phyloP scores from a whole-genome alignment of 2,329 filamentous ascomycete species.

The Trichoderma gracile region DNA sequence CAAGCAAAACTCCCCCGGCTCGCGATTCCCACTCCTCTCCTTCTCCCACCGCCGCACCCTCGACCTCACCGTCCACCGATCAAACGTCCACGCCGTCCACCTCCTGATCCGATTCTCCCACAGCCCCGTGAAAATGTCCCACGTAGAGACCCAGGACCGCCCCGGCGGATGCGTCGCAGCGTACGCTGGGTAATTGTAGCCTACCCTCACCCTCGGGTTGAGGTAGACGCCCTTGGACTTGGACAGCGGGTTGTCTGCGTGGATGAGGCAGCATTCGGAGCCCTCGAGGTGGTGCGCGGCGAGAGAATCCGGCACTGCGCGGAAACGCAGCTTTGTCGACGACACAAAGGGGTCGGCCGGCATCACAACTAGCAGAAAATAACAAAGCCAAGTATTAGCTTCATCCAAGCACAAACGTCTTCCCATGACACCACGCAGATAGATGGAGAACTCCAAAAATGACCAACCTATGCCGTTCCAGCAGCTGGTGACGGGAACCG shows the following conservation, averaged over 20 bases:
- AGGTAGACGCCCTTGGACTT: conserved; percentile 59
- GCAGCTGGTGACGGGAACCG: conserved; percentile 49
- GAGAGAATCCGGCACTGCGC: conserved; percentile 63
- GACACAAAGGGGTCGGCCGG: conserved; percentile 57
- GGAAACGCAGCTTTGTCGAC: conserved; percentile 55
- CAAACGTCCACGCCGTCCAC: conserved; percentile 40
- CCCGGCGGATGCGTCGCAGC: conserved; percentile 45
- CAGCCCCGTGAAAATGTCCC: conserved; percentile 52
- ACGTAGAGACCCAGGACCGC: conserved; percentile 49
- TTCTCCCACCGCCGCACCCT: conserved; percentile 45
- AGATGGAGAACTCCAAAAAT: too few relatives aligned
- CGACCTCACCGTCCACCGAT: conserved; percentile 39
- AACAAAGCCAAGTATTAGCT: not conserved
- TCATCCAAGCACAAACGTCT: too few relatives aligned
- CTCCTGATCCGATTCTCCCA: conserved; percentile 60
- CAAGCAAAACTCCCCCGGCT: conserved; percentile 54
- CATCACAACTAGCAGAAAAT: conserved; percentile 47
- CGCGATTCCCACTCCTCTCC: conserved; percentile 39
- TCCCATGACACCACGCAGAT: too few relatives aligned
- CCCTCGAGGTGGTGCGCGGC: conserved; percentile 66
- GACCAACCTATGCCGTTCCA: conserved; percentile 48
- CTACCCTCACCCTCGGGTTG: conserved; percentile 69
- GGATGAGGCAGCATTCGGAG: conserved; percentile 78
- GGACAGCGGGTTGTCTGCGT: conserved; percentile 66
- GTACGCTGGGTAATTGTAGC: conserved; percentile 59